Evolutionary conservation across 2,329 filamentous ascomycete species (phyloP).

Genomic region (Paracorniculantispora psalliotae): DNA sequence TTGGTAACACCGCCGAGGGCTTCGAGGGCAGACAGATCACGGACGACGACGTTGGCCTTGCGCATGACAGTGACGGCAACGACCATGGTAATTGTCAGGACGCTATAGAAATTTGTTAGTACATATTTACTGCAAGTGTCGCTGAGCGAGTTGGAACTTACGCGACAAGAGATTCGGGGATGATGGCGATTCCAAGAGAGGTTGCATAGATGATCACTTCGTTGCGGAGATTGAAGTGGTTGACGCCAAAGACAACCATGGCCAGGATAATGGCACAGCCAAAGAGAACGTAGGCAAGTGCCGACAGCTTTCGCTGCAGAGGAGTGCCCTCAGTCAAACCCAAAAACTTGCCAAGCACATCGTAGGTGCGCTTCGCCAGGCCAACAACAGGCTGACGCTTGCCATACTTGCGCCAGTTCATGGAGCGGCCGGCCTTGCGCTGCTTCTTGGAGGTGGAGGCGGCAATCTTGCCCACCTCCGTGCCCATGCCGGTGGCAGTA

Average conservation of each 20-base stretch:
- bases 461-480: conserved; percentile 67
- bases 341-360: conserved; percentile 53
- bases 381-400: conserved; percentile 46
- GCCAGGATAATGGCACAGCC: conserved; percentile 58
- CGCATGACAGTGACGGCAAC: conserved; percentile 61
- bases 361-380: conserved; percentile 41
- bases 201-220: conserved; percentile 56
- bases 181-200: conserved; percentile 56
- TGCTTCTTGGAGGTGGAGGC: conserved; percentile 48
- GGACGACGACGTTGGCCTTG: conserved; percentile 59
- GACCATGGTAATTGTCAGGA: conserved; percentile 66
- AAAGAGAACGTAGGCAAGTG: conserved; percentile 72
- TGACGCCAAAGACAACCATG: conserved; percentile 54
- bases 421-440: conserved; percentile 49
- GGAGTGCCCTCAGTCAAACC: conserved; percentile 66
- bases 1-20: conserved; percentile 67
- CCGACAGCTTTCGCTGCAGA: conserved; percentile 71
- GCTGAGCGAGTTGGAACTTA: conserved; percentile 26
- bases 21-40: conserved; percentile 62
- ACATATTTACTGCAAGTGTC: neutral
- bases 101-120: conserved; percentile 29
- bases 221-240: conserved; percentile 45
- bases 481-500: conserved; percentile 65
- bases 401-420: conserved; percentile 51
- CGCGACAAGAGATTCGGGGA: conserved; percentile 61